A percentile compares a stretch with the other conserved stretches of the same genome.
phyloP scores from a whole-genome alignment of 23 red algal genomes.

The Agarophyton chilense region DNA sequence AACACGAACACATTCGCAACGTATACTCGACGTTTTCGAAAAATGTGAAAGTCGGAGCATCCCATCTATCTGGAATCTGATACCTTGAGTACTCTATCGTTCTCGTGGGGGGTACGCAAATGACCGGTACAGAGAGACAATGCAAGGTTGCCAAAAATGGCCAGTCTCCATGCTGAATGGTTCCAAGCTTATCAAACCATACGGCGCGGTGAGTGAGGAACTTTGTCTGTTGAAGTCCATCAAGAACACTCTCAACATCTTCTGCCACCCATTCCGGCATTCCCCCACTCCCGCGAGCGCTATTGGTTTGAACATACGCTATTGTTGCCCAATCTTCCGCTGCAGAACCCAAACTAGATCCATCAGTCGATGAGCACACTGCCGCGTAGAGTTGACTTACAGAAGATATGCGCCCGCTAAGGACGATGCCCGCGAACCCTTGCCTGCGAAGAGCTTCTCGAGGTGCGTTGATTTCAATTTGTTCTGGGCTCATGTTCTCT shows the following conservation, averaged over 20 bases:
- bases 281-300: constrained; percentile 35
- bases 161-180: constrained; percentile 40
- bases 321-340: constrained; percentile 53
- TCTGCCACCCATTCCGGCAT: constrained; percentile 60
- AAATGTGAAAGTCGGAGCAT: constrained; percentile 25
- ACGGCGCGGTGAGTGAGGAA: constrained; percentile 24
- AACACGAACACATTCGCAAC: constrained; percentile 22
- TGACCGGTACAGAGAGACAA: constrained; percentile 36
- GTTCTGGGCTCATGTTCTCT: not conserved
- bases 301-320: constrained; percentile 57
- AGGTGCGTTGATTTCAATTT: not conserved
- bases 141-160: constrained; percentile 43
- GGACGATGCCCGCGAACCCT: not conserved
- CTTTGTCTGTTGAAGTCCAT: constrained; percentile 19
- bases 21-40: constrained; percentile 39
- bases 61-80: constrained; percentile 56
- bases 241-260: constrained; percentile 58
- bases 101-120: constrained; percentile 59
- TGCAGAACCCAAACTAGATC: not conserved
- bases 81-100: constrained; percentile 63
- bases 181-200: constrained; percentile 49
- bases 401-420: not conserved
- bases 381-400: constrained; percentile 4
- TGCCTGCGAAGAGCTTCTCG: constrained; percentile 21
- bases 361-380: constrained; percentile 1